Evolutionary conservation across 2,329 filamentous ascomycete species (phyloP).

Genomic region (Pyricularia grisea): DNA sequence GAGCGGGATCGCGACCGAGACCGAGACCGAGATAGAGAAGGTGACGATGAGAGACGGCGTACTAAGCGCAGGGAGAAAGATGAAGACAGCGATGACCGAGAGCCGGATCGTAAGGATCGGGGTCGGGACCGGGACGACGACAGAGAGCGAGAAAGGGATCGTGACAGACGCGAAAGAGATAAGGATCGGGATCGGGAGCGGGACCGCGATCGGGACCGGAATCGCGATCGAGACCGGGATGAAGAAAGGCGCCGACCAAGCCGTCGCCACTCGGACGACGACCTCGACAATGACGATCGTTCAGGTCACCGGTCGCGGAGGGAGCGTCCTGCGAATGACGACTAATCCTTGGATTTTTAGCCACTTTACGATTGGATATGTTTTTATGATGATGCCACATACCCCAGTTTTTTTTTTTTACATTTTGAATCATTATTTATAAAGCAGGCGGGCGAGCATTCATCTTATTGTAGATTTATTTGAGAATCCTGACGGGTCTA

Average conservation of each 20-base stretch:
- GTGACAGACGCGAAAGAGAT: background rate
- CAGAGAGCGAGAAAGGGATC: conserved; percentile 3
- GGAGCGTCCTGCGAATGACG: background rate
- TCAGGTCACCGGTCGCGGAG: background rate
- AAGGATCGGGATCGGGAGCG: conserved; percentile 1
- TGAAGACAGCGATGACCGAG: conserved; percentile 18
- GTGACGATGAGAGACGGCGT: conserved; percentile 4
- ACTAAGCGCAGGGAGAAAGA: conserved; percentile 12
- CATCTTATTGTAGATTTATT: background rate
- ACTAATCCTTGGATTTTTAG: background rate
- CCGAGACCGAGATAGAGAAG: conserved; percentile 5
- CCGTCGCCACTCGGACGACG: conserved; percentile 3
- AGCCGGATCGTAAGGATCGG: conserved; percentile 13
- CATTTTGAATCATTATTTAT: background rate
- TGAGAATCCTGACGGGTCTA: background rate
- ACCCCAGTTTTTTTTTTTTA: background rate
- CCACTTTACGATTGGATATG: background rate
- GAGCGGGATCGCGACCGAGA: conserved; percentile 3
- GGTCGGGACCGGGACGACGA: conserved; percentile 3
- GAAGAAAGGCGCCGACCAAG: background rate
- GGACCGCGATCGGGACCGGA: conserved; percentile 11
- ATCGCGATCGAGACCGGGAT: conserved; percentile 10
- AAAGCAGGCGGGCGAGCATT: background rate
- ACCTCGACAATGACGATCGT: background rate
- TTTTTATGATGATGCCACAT: background rate